Conservation (phyloP, 2,329 filamentous ascomycete species). For the Intubia oerlemansii region DNA sequence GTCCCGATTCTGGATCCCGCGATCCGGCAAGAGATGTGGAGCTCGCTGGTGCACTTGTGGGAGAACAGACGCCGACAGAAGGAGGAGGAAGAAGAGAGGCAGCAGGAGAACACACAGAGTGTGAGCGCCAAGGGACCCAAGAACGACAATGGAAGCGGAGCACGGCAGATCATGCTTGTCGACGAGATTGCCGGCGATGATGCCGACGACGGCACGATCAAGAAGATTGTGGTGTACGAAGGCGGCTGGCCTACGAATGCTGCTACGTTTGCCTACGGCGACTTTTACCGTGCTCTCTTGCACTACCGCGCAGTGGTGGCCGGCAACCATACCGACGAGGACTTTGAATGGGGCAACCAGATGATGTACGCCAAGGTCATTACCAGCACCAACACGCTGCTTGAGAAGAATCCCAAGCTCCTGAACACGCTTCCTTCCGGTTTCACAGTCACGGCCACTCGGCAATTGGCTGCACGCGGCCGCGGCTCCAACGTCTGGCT, state of each 20-base stretch:
- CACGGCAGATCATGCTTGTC: constrained; percentile 1
- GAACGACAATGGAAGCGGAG: background rate
- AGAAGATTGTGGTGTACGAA: constrained; percentile 55
- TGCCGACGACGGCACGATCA: constrained; percentile 45
- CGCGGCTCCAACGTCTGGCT: constrained; percentile 91
- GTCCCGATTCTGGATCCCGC: constrained; percentile 2
- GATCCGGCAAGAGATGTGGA: constrained; percentile 6
- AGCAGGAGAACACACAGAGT: background rate
- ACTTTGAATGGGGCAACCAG: constrained; percentile 44
- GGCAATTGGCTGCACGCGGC: constrained; percentile 71
- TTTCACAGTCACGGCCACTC: constrained; percentile 74
- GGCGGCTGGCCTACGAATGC: constrained; percentile 48
- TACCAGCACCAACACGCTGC: constrained; percentile 80
- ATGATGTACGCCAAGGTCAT: constrained; percentile 81
- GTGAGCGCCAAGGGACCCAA: background rate
- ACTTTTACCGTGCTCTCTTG: constrained; percentile 52
- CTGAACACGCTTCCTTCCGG: constrained; percentile 59
- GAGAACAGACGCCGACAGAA: constrained; percentile 1
- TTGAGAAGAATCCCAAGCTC: constrained; percentile 74
- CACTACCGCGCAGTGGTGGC: constrained; percentile 38
- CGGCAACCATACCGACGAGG: constrained; percentile 9
- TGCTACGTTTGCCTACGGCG: constrained; percentile 66
- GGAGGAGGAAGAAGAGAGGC: background rate
- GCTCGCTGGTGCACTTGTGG: constrained; percentile 5
- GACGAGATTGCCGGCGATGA: constrained; percentile 20